Conservation (phyloP, 306 rosid species). For the Ormosia semicastrata region DNA sequence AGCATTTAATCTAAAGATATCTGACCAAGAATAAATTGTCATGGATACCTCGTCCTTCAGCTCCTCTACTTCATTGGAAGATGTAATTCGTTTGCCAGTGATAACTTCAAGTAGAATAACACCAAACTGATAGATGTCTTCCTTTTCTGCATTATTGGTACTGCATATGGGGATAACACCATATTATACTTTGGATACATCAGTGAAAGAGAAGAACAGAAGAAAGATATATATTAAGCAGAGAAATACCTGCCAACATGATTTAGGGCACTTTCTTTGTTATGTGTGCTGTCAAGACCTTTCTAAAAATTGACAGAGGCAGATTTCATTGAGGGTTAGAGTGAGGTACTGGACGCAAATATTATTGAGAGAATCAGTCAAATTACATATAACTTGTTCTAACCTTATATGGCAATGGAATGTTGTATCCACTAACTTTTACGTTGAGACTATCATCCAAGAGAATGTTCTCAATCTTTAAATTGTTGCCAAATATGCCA, state of each 20-base stretch:
- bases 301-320: slow-evolving; percentile 25
- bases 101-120: slow-evolving; percentile 74
- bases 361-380: background rate
- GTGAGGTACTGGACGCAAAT: background rate
- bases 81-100: slow-evolving; percentile 59
- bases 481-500: slow-evolving; percentile 66
- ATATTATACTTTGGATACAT: background rate
- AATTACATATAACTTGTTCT: background rate
- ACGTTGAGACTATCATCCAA: slow-evolving; percentile 69
- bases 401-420: slow-evolving; percentile 72
- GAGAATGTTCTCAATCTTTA: slow-evolving; percentile 62
- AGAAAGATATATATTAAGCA: background rate
- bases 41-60: slow-evolving; percentile 58
- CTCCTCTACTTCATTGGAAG: slow-evolving; percentile 52
- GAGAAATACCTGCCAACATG: slow-evolving; percentile 35
- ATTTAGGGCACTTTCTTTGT: slow-evolving; percentile 8
- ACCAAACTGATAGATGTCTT: slow-evolving; percentile 82
- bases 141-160: slow-evolving; percentile 57
- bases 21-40: background rate
- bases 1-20: background rate
- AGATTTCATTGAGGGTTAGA: background rate
- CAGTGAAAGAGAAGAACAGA: background rate
- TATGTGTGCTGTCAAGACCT: slow-evolving; percentile 24
- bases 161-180: slow-evolving; percentile 24
- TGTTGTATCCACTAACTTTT: slow-evolving; percentile 69